Evolutionary conservation across 305 asterid genomes (phyloP), one percentile per base, ranked within the genome.

Genomic region (Solanum hybrid): DNA sequence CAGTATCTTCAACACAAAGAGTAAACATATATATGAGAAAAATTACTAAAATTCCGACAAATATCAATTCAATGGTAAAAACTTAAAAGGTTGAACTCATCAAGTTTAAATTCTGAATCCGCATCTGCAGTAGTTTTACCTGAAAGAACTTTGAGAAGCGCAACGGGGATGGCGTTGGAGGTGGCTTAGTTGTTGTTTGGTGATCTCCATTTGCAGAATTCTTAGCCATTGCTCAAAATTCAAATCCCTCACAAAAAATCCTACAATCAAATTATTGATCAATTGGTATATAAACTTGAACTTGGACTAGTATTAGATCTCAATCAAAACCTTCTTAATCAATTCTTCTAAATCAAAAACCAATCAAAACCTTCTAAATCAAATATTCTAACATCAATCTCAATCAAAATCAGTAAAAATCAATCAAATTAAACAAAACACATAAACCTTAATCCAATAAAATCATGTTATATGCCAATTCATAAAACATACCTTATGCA

Each of bases 151-250:
- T 92, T 16, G 93, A 92, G 90, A 92, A 92, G 9, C 93, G 88
- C 93, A 92, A 83, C 2, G 93, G 93, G n/a, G 93, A 92, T 26
- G 93, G 93, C 18, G 84, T 89, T 69, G 93, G 93, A 85, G 93
- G 93, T 5, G 91, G 91, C 89, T 92, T 92, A 28, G 91, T 87
- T 36, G 93, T 89, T 78, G 91, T 87, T 89, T 89, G 91, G 40
- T 90, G 93, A 35, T 90, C 90, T 69, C 92, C 93, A 81, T 92
- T 92, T 1, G 90, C 83, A 76, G 91, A 87, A 80, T 83, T 89
- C 42, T 89, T 92, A 2, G 92, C 92, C 92, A 92, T 92, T 75
- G 83, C 74, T 73, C 90, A 89, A 42, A 42, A 42, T 42, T 42
- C 57, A 42, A 87, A 87, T 80, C 91, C 33, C 78, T 88, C 6